Evolutionary conservation across 1,284 basidiomycete species (phyloP).

Genomic region (Phellopilus nigrolimitatus): DNA sequence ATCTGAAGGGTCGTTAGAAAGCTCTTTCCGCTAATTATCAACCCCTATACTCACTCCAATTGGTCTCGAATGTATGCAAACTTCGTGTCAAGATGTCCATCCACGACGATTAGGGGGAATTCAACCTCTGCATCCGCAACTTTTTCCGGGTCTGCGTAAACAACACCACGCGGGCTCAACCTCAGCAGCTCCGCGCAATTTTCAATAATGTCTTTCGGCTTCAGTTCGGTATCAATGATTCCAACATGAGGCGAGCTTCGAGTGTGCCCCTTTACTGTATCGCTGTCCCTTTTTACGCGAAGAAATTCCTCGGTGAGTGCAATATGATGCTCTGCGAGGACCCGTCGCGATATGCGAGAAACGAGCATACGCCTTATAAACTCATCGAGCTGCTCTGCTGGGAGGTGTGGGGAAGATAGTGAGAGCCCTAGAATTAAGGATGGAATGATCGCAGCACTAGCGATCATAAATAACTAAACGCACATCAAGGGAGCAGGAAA

Average conservation of each 20-base stretch:
- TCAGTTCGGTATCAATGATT: constrained; percentile 78
- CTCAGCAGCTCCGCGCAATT: constrained; percentile 60
- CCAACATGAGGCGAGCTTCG: constrained; percentile 66
- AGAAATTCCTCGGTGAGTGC: constrained; percentile 65
- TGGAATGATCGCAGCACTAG: constrained; percentile 71
- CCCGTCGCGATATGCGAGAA: constrained; percentile 84
- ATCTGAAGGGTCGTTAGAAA: constrained; percentile 39
- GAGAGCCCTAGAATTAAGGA: constrained; percentile 73
- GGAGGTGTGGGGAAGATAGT: constrained; percentile 71
- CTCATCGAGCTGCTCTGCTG: constrained; percentile 75
- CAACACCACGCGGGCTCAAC: constrained; percentile 40
- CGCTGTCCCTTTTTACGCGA: constrained; percentile 32
- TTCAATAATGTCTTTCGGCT: constrained; percentile 66
- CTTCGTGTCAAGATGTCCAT: constrained; percentile 67
- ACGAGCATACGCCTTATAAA: constrained; percentile 91
- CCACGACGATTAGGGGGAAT: constrained; percentile 67
- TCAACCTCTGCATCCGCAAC: constrained; percentile 25
- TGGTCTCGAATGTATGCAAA: constrained; percentile 90
- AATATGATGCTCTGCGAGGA: constrained; percentile 87
- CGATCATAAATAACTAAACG: constrained; percentile 28
- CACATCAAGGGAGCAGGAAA: constrained; percentile 31
- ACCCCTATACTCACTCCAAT: constrained; percentile 55
- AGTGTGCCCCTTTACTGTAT: constrained; percentile 21
- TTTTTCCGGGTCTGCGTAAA: constrained; percentile 35
- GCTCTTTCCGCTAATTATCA: constrained; percentile 2